Evolutionary conservation across 768 basidiomycete species (phyloP).

Genomic region (Pisolithus orientalis): DNA sequence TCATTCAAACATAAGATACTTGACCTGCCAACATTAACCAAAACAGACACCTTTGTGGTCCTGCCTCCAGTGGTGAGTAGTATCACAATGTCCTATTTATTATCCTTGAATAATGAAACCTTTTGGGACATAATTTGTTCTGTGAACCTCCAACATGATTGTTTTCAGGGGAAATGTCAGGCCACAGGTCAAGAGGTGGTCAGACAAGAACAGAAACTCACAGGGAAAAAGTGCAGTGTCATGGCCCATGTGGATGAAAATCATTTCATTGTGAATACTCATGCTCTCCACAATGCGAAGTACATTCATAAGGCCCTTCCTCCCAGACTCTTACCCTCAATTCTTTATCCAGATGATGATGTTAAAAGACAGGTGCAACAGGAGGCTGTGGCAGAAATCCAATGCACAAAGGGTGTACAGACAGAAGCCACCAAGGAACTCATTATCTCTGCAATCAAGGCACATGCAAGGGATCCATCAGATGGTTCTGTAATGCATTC

Average conservation of each 20-base stretch:
- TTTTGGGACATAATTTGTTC: constrained; percentile 11
- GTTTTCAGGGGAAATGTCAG: background rate
- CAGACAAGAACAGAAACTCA: background rate
- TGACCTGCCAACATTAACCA: constrained; percentile 1
- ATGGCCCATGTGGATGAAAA: background rate
- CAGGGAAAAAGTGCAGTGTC: background rate
- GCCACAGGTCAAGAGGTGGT: background rate
- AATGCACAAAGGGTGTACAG: background rate
- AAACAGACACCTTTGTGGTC: background rate
- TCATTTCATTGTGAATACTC: background rate
- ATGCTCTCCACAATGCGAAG: background rate
- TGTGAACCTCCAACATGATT: constrained; percentile 19
- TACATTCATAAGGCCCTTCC: background rate
- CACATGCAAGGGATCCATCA: background rate
- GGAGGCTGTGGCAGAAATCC: background rate
- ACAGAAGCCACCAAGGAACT: background rate
- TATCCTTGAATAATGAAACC: background rate
- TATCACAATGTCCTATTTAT: background rate
- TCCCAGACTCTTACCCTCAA: background rate
- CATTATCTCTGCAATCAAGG: background rate
- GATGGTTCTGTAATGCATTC: background rate
- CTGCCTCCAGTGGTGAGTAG: background rate
- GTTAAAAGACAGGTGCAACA: background rate
- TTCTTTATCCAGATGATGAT: background rate
- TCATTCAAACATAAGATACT: constrained; percentile 1